Evolutionary conservation across 768 basidiomycete genomes (phyloP).

Genomic region (Boletus eberwhitei): DNA sequence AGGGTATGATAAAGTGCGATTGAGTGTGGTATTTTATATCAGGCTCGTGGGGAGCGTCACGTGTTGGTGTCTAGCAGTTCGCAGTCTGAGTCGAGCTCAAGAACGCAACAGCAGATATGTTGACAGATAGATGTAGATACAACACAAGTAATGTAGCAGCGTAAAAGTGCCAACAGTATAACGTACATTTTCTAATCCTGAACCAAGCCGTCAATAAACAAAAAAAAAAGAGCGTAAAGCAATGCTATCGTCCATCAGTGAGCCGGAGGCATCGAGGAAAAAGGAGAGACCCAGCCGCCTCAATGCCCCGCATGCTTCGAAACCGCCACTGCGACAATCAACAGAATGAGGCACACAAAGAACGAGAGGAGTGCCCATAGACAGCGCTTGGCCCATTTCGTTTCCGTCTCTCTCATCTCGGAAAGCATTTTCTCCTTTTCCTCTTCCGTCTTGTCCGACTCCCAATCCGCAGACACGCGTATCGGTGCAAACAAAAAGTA

Average conservation of each 20-base stretch:
- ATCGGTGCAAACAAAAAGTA: constrained; percentile 55
- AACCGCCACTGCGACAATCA: constrained; percentile 23
- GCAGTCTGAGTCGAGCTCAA: too few relatives aligned
- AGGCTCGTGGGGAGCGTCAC: too few relatives aligned
- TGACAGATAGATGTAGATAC: constrained; percentile 2
- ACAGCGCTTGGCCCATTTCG: constrained; percentile 58
- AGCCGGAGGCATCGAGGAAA: not conserved
- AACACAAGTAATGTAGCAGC: constrained; percentile 4
- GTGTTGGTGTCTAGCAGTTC: too few relatives aligned
- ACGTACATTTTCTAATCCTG: constrained; percentile 8
- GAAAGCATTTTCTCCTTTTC: constrained; percentile 46
- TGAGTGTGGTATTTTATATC: too few relatives aligned
- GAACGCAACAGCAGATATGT: not conserved
- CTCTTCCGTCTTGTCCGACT: constrained; percentile 51
- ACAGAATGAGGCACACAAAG: constrained; percentile 34
- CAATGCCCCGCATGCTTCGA: constrained; percentile 13
- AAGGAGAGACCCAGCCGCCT: constrained; percentile 10
- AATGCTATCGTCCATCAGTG: not conserved
- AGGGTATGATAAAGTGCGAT: not conserved
- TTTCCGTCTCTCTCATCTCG: constrained; percentile 45
- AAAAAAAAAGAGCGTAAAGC: constrained; percentile 7
- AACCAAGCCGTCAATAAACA: not conserved
- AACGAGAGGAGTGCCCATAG: constrained; percentile 51
- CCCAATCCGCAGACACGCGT: constrained; percentile 48
- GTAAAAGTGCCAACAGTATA: not conserved